Base-by-base conservation (phyloP, 768 basidiomycete genomes). In the Pleurotus pulmonarius region DNA sequence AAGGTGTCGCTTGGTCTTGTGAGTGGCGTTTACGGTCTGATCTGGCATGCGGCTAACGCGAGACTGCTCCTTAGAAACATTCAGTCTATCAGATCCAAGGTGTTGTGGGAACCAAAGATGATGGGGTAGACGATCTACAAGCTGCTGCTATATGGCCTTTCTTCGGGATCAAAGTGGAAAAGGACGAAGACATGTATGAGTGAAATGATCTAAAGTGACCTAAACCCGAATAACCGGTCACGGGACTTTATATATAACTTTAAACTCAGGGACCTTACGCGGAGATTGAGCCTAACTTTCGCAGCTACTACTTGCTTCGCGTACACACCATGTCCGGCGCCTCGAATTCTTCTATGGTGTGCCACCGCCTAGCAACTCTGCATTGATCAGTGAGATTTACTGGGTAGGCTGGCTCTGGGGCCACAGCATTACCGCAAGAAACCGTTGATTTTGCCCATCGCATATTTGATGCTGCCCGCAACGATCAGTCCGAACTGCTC, bases 391-490 rank as follows among this genome's bases (percentile, higher is more conserved):
- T 22, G 12, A 16, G n/a, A n/a, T 44, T 22, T 13, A 22, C 3
- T 44, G 41, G 11, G 41, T 16, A 44, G 41, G n/a, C 41, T n/a
- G 41, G 41, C 54, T 13, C 65, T 44, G 41, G 13, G 9, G 41
- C 20, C n/a, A 44, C 41, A 44, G 20, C n/a, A 13, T 5, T 82
- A 38, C 73, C 79, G 15, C 49, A 65, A 12, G 78, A 77, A 26
- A 80, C 79, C 24, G 56, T 82, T 34, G 74, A 72, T n/a, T 82
- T 82, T 60, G 90, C 88, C 0, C 78, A 83, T 54, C 80, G 83
- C 46, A 87, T 90, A 75, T 91, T 91, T 70, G 81, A 90, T 47
- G 87, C 86, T 5, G 90, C 87, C 5, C 81, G 90, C 6, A 66
- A 71, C 3, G 88, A 88, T 3, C 72, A 86, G 59, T 57, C 73